Percentiles rank a stretch among this genome's conserved stretches.
These are phyloP conservation scores for Sophora flavescens DNA, from an alignment of 306 rosid species.

Conservation along the genomic window DNA sequence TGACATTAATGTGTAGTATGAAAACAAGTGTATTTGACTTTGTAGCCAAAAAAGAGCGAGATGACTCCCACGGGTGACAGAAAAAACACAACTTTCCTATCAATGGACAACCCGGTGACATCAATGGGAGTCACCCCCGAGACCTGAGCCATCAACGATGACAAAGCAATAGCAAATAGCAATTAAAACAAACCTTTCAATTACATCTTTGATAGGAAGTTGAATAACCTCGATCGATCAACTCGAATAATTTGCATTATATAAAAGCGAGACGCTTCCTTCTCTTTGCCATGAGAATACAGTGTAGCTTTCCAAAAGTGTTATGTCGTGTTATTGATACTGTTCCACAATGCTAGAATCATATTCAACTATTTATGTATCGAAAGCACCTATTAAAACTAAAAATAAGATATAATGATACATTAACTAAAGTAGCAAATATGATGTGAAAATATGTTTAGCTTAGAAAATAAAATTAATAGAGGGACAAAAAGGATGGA, in stretches of 20 bases:
- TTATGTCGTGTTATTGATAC: conserved; percentile 61
- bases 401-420: too few species aligned
- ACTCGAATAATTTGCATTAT: conserved; percentile 65
- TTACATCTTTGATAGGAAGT: conserved; percentile 65
- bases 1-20: conserved; percentile 24
- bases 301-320: conserved; percentile 64
- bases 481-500: too few species aligned
- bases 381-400: too few species aligned
- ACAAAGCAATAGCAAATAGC: conserved; percentile 12
- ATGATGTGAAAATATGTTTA: too few species aligned
- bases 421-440: too few species aligned
- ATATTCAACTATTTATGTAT: too few species aligned
- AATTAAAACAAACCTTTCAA: conserved; percentile 61
- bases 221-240: conserved; percentile 44
- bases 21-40: conserved; percentile 10
- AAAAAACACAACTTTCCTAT: conserved; percentile 30
- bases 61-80: conserved; percentile 10
- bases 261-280: conserved; percentile 67
- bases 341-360: conserved; percentile 51
- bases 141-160: conserved; percentile 19
- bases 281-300: conserved; percentile 75
- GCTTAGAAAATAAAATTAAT: too few species aligned
- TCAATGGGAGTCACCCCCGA: conserved; percentile 38
- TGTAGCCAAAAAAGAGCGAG: background rate
- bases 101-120: conserved; percentile 3